Evolutionary conservation across 495 filamentous ascomycete species (phyloP).

Genomic region (Niebla homalea): DNA sequence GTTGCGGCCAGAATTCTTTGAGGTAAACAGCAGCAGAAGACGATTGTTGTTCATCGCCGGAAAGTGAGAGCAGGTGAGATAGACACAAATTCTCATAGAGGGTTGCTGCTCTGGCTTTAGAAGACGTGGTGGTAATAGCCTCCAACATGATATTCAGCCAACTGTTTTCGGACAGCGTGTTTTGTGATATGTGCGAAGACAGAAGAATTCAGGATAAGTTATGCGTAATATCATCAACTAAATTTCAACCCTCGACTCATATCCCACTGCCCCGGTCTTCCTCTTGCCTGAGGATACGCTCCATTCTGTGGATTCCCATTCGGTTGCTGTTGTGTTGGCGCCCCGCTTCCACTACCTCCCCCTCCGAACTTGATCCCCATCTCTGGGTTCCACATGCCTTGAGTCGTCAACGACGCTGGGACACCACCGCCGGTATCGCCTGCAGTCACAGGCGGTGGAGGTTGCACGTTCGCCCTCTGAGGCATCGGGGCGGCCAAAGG

Average conservation of each 20-base stretch:
- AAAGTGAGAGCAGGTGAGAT: too few relatives aligned
- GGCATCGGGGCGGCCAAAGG: constrained; percentile 44
- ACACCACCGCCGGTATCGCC: not conserved
- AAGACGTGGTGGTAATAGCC: too few relatives aligned
- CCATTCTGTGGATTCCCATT: constrained; percentile 16
- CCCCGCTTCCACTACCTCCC: constrained; percentile 2
- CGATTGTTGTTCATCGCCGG: too few relatives aligned
- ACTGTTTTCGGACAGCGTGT: too few relatives aligned
- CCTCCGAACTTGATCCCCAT: constrained; percentile 62
- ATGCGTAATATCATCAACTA: constrained; percentile 23
- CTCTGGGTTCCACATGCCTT: constrained; percentile 63
- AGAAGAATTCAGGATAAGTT: too few relatives aligned
- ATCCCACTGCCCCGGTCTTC: constrained; percentile 38
- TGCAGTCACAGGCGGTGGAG: constrained; percentile 27
- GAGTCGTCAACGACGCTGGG: constrained; percentile 32
- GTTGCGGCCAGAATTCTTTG: too few relatives aligned
- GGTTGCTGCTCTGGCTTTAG: too few relatives aligned
- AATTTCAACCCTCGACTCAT: constrained; percentile 50
- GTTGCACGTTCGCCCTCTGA: constrained; percentile 33
- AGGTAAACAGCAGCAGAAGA: too few relatives aligned
- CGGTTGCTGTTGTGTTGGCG: constrained; percentile 9
- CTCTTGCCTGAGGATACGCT: constrained; percentile 14
- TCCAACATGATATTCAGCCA: too few relatives aligned
- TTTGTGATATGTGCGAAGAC: too few relatives aligned
- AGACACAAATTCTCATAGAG: too few relatives aligned